Conservation (phyloP, 495 filamentous ascomycete species). For the Trichocladium antarcticum region DNA sequence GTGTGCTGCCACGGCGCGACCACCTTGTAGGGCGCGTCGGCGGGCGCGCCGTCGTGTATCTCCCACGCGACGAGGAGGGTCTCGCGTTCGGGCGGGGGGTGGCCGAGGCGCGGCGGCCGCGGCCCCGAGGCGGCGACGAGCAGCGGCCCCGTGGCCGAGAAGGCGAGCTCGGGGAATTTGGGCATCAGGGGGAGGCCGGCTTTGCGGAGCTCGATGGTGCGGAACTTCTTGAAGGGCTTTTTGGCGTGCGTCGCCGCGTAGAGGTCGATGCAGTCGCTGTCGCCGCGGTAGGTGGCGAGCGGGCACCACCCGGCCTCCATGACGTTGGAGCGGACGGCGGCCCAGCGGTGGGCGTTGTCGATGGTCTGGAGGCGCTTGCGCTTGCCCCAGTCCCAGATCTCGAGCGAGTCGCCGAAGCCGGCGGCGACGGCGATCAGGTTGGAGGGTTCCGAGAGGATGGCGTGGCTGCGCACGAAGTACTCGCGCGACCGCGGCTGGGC, state of each 20-base stretch:
- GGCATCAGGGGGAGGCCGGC: slow-evolving; percentile 25
- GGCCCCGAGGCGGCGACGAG: slow-evolving; percentile 28
- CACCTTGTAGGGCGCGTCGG: slow-evolving; percentile 23
- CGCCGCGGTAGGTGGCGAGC: slow-evolving; percentile 23
- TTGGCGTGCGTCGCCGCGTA: slow-evolving; percentile 55
- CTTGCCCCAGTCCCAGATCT: slow-evolving; percentile 30
- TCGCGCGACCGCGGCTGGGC: slow-evolving; percentile 27
- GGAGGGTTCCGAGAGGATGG: slow-evolving; percentile 27
- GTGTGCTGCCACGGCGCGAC: slow-evolving; percentile 29
- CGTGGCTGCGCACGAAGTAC: slow-evolving; percentile 31
- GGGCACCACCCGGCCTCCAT: slow-evolving; percentile 24
- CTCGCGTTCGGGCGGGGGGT: slow-evolving; percentile 26
- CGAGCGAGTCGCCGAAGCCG: slow-evolving; percentile 27
- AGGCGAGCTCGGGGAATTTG: slow-evolving; percentile 29
- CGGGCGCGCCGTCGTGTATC: slow-evolving; percentile 15
- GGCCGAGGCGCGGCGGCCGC: slow-evolving; percentile 23
- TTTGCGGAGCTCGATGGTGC: slow-evolving; percentile 53
- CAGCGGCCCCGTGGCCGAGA: slow-evolving; percentile 26
- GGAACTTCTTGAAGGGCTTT: slow-evolving; percentile 54
- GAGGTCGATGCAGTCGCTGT: slow-evolving; percentile 39
- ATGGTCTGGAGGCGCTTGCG: slow-evolving; percentile 28
- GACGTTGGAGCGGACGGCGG: slow-evolving; percentile 24
- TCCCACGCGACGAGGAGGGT: slow-evolving; percentile 29
- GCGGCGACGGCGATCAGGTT: slow-evolving; percentile 27
- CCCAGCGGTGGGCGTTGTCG: slow-evolving; percentile 28